A percentile compares a stretch with the other conserved stretches of the same genome.
Evolutionary conservation across 176 grass and related monocot genomes (phyloP).

Genomic region (Leersia perrieri): DNA sequence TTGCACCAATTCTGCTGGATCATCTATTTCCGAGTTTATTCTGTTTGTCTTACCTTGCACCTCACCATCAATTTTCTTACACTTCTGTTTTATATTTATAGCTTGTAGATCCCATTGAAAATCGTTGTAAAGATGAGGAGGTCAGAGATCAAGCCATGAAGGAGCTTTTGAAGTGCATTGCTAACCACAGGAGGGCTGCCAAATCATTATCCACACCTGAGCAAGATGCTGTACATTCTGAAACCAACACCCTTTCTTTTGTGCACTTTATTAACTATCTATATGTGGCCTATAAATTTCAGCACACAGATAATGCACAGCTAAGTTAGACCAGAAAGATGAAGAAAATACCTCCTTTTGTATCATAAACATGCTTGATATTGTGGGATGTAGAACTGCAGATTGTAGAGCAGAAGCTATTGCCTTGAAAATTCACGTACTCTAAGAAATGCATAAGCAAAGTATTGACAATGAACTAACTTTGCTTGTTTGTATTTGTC

Average conservation of each 20-base stretch:
- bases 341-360: background rate
- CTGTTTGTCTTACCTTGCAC: background rate
- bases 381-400: background rate
- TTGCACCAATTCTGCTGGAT: background rate
- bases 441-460: conserved; percentile 11
- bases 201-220: conserved; percentile 56
- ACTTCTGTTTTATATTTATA: conserved; percentile 40
- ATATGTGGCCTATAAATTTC: conserved; percentile 12
- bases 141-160: conserved; percentile 60
- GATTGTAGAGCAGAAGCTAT: background rate
- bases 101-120: conserved; percentile 97
- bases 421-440: background rate
- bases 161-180: conserved; percentile 74
- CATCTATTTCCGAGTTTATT: conserved; percentile 3
- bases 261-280: background rate
- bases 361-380: background rate
- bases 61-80: conserved; percentile 23
- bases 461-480: background rate
- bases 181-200: conserved; percentile 57
- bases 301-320: background rate
- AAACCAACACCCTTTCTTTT: conserved; percentile 1
- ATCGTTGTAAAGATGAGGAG: conserved; percentile 88
- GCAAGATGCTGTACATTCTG: conserved; percentile 63
- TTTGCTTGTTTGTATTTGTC: background rate
- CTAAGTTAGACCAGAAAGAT: background rate